phyloP scores from a whole-genome alignment of 148 eudicot genomes.

The Silene conica region DNA sequence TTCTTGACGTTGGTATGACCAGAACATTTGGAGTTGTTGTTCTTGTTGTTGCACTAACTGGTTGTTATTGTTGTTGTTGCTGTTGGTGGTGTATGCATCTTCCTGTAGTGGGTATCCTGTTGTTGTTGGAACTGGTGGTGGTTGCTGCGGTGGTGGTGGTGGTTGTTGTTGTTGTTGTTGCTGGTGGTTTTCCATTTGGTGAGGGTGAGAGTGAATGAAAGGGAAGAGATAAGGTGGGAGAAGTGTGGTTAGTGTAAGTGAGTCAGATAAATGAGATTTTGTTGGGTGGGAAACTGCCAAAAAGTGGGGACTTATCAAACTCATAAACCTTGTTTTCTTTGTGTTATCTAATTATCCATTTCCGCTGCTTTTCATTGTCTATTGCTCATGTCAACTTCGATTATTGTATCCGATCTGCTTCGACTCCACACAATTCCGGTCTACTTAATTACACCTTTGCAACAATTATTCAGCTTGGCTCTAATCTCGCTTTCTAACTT shows the following conservation, averaged over 20 bases:
- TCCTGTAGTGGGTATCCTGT: slow-evolving; percentile 33
- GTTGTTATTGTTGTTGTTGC: slow-evolving; percentile 22
- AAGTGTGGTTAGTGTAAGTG: background rate
- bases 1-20: slow-evolving; percentile 75
- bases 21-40: slow-evolving; percentile 78
- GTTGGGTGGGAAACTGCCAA: background rate
- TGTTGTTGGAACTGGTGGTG: slow-evolving; percentile 17
- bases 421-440: too few relatives aligned
- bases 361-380: background rate
- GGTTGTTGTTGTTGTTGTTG: too few relatives aligned
- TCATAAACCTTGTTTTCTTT: background rate
- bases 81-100: slow-evolving; percentile 12
- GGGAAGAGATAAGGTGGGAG: slow-evolving; percentile 23
- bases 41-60: slow-evolving; percentile 78
- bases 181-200: background rate
- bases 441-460: too few relatives aligned
- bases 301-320: background rate
- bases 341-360: background rate
- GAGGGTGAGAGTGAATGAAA: slow-evolving; percentile 8
- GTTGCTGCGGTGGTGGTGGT: slow-evolving; percentile 28
- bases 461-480: too few relatives aligned
- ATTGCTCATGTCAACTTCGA: background rate
- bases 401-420: background rate
- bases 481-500: too few relatives aligned
- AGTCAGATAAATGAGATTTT: background rate